A percentile compares a stretch with the other conserved stretches of the same genome.
These are phyloP conservation scores for Lichtheimia corymbifera DNA, from an alignment of 371 early-diverging fungal genomes.

Conservation along the genomic window DNA sequence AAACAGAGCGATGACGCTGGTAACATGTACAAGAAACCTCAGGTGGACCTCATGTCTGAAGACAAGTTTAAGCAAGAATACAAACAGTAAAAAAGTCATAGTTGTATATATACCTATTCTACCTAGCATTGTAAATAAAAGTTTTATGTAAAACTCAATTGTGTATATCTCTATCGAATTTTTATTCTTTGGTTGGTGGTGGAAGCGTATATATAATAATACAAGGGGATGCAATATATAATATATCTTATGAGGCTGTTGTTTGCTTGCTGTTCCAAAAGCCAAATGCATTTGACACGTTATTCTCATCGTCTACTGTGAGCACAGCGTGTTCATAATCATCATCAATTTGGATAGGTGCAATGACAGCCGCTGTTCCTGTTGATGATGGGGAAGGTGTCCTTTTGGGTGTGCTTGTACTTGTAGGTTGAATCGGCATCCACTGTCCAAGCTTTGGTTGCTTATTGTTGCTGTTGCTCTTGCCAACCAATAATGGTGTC, in stretches of 20 bases:
- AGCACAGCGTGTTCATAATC: slow-evolving; percentile 2
- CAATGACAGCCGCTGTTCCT: slow-evolving; percentile 3
- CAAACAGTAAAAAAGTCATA: not conserved
- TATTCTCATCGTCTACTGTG: slow-evolving; percentile 1
- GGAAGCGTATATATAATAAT: not conserved
- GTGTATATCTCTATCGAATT: not conserved
- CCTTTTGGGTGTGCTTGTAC: not conserved
- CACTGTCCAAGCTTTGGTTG: slow-evolving; percentile 3
- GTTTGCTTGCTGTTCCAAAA: slow-evolving; percentile 19
- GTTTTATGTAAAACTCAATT: too few relatives aligned
- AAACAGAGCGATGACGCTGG: not conserved
- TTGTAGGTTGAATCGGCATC: slow-evolving; percentile 3
- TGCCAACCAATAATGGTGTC: slow-evolving; percentile 9
- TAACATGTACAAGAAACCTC: not conserved
- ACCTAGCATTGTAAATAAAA: too few relatives aligned
- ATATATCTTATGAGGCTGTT: slow-evolving; percentile 5
- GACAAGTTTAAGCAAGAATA: not conserved
- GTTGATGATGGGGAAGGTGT: not conserved
- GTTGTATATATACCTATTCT: too few relatives aligned
- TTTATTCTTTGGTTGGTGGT: not conserved
- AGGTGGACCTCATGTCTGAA: slow-evolving; percentile 6
- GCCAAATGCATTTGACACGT: slow-evolving; percentile 18
- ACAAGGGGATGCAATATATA: not conserved
- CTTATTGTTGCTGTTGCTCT: slow-evolving; percentile 16
- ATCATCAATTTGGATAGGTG: not conserved